A percentile compares a stretch with the other conserved stretches of the same genome.
Evolutionary conservation across 179 eudicot genomes (phyloP).

Genomic region (Beta corolliflora): DNA sequence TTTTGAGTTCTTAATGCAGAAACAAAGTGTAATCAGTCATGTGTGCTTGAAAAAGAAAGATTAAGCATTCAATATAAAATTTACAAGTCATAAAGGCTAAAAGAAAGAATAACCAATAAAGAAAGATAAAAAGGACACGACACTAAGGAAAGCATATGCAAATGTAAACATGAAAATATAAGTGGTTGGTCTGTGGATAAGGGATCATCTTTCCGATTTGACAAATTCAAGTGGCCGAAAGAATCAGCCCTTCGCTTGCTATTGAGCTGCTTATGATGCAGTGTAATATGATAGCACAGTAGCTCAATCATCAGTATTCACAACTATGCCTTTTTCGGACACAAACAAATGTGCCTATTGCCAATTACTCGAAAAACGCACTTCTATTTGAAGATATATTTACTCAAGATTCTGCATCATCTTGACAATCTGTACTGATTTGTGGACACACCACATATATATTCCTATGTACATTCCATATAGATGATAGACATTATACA

Average conservation of each 20-base stretch:
- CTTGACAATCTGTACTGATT: not conserved
- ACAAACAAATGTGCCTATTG: not conserved
- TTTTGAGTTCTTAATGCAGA: too few relatives aligned
- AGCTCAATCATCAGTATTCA: not conserved
- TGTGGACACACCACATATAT: too few relatives aligned
- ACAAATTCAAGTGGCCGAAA: conserved; percentile 22
- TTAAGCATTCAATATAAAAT: too few relatives aligned
- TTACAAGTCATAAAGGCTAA: too few relatives aligned
- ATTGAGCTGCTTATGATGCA: conserved; percentile 14
- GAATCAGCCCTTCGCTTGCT: conserved; percentile 28
- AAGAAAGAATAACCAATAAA: too few relatives aligned
- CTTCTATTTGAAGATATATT: not conserved
- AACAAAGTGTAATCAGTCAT: too few relatives aligned
- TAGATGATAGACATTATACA: too few relatives aligned
- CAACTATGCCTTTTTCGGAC: not conserved
- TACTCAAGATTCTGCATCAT: conserved; percentile 23
- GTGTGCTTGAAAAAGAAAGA: too few relatives aligned
- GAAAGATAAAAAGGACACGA: too few relatives aligned
- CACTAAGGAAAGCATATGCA: too few relatives aligned
- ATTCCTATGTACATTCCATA: too few relatives aligned
- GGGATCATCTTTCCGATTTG: conserved; percentile 11
- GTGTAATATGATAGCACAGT: not conserved
- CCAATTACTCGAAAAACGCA: not conserved
- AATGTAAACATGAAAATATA: not conserved
- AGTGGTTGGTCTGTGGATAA: conserved; percentile 23